Conservation (phyloP, 805 yeast species). For the Groenewaldozyma salmanticensis region DNA sequence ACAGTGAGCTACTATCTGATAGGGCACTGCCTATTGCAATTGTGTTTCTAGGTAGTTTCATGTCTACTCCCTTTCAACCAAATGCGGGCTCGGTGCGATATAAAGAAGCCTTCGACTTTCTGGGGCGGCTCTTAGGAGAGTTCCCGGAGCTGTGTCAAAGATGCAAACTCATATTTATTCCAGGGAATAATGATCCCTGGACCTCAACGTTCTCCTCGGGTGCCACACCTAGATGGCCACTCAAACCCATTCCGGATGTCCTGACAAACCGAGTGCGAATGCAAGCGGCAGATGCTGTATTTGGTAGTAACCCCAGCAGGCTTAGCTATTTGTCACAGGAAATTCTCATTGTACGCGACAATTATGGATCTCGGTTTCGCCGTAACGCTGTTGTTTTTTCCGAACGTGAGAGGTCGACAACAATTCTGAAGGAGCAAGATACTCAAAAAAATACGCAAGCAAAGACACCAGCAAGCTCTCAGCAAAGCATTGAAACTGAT, state of each 20-base stretch:
- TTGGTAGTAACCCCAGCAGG: constrained; percentile 72
- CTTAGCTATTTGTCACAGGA: constrained; percentile 78
- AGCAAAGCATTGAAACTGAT: constrained; percentile 13
- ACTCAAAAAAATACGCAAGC: constrained; percentile 9
- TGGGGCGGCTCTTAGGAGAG: constrained; percentile 55
- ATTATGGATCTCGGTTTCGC: constrained; percentile 57
- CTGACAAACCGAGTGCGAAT: constrained; percentile 63
- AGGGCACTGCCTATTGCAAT: constrained; percentile 48
- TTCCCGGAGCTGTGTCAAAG: constrained; percentile 43
- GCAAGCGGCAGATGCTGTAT: constrained; percentile 38
- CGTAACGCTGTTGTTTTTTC: constrained; percentile 57
- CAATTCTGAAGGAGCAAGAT: constrained; percentile 8
- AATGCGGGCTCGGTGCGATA: constrained; percentile 44
- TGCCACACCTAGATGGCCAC: constrained; percentile 56
- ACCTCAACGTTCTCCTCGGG: constrained; percentile 60
- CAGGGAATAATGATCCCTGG: constrained; percentile 96
- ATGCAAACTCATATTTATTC: constrained; percentile 62
- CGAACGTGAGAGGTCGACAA: constrained; percentile 16
- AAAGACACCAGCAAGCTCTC: not conserved
- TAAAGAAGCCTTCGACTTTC: constrained; percentile 54
- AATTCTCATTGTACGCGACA: constrained; percentile 63
- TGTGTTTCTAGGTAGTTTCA: constrained; percentile 76
- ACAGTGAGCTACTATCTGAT: constrained; percentile 14
- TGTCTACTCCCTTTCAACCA: constrained; percentile 52
- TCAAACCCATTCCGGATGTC: constrained; percentile 54